Percentiles rank a stretch among this genome's conserved stretches.
Evolutionary conservation across 768 basidiomycete genomes (phyloP).

Genomic region (Hydnomerulius pinastri): DNA sequence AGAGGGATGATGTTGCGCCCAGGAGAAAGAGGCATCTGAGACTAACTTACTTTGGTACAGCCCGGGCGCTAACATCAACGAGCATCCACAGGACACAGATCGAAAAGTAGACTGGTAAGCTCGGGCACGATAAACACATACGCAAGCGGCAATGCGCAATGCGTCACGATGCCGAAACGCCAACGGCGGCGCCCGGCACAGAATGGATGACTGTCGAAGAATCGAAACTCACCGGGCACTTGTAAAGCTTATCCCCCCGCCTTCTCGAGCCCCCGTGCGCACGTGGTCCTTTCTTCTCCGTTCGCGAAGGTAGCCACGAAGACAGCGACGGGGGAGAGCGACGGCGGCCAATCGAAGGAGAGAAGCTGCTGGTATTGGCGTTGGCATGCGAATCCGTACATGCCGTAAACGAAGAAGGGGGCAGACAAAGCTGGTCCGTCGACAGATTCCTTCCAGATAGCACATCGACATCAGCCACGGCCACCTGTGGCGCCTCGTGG

Average conservation of each 20-base stretch:
- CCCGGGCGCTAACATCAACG: constrained; percentile 37
- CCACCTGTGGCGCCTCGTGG: not conserved
- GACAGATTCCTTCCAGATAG: not conserved
- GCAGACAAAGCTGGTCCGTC: constrained; percentile 6
- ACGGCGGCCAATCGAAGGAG: too few species aligned
- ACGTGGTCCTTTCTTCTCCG: constrained; percentile 16
- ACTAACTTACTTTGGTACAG: constrained; percentile 50
- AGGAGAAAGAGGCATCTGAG: not conserved
- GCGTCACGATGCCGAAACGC: too few species aligned
- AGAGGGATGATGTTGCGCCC: not conserved
- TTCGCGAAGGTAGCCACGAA: not conserved
- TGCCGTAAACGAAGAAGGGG: constrained; percentile 6
- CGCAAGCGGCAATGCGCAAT: too few species aligned
- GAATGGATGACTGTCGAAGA: too few species aligned
- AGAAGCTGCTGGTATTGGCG: too few species aligned
- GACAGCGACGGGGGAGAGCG: not conserved
- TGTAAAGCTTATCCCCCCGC: constrained; percentile 46
- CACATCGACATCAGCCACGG: not conserved
- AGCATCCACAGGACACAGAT: not conserved
- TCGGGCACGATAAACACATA: not conserved
- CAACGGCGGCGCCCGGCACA: too few species aligned
- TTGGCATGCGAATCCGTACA: not conserved
- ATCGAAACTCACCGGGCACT: constrained; percentile 52
- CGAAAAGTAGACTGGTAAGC: constrained; percentile 7
- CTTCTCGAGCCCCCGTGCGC: constrained; percentile 20